These are phyloP conservation scores for Salix dunnii DNA, from an alignment of 345 rosid species.

Conservation along the genomic window DNA sequence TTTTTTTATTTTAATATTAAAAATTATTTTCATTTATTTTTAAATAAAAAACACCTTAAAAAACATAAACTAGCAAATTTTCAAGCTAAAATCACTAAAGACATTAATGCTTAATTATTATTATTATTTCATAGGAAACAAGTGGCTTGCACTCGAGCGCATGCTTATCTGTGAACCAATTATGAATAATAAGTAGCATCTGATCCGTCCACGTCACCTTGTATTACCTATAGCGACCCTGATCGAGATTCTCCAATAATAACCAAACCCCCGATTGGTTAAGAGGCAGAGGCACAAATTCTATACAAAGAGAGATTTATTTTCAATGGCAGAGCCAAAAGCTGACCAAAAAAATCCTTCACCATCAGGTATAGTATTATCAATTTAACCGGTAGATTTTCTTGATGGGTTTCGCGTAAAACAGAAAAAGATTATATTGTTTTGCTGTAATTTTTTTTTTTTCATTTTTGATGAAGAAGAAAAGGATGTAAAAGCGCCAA, in stretches of 20 bases:
- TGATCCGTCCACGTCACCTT: slow-evolving; percentile 1
- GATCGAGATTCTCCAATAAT: not conserved
- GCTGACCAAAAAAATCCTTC: slow-evolving; percentile 1
- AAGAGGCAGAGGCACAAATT: not conserved
- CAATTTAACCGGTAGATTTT: not conserved
- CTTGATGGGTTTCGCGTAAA: not conserved
- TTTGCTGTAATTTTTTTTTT: not conserved
- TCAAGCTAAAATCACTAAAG: no score
- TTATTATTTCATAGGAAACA: no score
- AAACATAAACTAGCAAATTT: no score
- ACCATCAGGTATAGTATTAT: not conserved
- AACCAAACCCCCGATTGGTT: not conserved
- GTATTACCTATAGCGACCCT: not conserved
- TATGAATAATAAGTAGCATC: not conserved
- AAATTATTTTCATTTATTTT: no score
- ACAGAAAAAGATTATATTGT: not conserved
- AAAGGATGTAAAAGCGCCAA: slow-evolving; percentile 30
- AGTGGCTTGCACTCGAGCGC: not conserved
- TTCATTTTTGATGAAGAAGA: slow-evolving; percentile 7
- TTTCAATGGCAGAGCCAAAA: slow-evolving; percentile 14
- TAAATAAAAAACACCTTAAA: no score
- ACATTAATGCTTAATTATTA: not conserved
- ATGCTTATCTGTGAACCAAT: not conserved
- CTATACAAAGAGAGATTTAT: not conserved
- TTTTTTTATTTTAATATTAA: no score